phyloP scores from a whole-genome alignment of 1,139 yeast species.

The Candida labiduridarum region DNA sequence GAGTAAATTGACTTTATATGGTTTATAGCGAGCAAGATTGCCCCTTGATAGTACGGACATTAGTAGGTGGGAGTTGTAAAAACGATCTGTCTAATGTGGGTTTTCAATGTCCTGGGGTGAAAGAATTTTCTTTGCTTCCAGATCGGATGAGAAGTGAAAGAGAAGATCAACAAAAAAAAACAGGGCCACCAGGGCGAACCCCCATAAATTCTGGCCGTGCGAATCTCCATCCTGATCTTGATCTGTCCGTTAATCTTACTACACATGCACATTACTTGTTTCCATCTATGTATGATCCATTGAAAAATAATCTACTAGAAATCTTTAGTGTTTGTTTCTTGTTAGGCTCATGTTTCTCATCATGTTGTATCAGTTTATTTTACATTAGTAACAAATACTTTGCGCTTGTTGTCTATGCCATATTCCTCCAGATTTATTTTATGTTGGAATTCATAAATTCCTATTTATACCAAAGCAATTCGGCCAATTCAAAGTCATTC shows the following conservation, averaged over 20 bases:
- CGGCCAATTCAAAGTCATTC: constrained; percentile 33
- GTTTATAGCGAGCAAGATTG: constrained; percentile 23
- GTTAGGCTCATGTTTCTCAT: constrained; percentile 23
- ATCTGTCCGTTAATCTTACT: not conserved
- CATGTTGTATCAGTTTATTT: constrained; percentile 3
- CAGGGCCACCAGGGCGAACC: no score
- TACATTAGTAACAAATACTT: constrained; percentile 3
- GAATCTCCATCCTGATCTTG: not conserved
- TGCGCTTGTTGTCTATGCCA: constrained; percentile 20
- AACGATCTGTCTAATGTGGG: not conserved
- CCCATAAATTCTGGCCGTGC: no score
- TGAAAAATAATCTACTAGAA: constrained; percentile 24
- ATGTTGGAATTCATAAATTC: constrained; percentile 33
- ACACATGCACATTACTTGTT: not conserved
- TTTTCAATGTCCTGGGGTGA: no score
- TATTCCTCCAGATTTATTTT: constrained; percentile 29
- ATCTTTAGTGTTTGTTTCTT: constrained; percentile 23
- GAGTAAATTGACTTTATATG: constrained; percentile 32
- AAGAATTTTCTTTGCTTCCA: not conserved
- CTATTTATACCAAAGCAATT: constrained; percentile 26
- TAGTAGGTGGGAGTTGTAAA: not conserved
- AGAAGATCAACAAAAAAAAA: no score
- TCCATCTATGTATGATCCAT: constrained; percentile 14
- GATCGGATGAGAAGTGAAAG: no score
- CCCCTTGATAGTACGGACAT: constrained; percentile 3